A percentile compares a stretch with the other conserved stretches of the same genome.
These are phyloP conservation scores for Fagopyrum homotropicum DNA, from an alignment of 148 eudicot genomes.

Conservation along the genomic window DNA sequence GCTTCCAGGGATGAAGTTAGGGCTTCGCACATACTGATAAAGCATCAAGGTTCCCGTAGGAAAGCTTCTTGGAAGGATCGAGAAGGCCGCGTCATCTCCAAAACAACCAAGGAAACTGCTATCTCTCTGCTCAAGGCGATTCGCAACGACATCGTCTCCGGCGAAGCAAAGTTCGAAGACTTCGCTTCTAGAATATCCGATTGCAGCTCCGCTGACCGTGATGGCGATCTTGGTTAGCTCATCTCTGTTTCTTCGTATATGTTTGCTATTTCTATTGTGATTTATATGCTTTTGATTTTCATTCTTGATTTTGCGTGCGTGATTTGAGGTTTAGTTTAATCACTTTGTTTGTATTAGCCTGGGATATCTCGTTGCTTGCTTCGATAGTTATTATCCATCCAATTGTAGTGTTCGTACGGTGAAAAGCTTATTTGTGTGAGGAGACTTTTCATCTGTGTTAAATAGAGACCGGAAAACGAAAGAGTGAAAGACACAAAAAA, in stretches of 20 bases:
- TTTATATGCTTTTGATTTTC: background rate
- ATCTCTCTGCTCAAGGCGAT: conserved; percentile 54
- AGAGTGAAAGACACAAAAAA: no score
- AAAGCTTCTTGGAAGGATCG: conserved; percentile 96
- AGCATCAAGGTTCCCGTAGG: conserved; percentile 82
- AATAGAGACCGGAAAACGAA: no score
- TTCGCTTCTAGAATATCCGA: conserved; percentile 57
- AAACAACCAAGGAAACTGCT: conserved; percentile 63
- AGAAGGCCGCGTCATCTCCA: conserved; percentile 55
- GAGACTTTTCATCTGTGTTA: no score
- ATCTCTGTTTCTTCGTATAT: background rate
- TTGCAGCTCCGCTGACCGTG: conserved; percentile 93
- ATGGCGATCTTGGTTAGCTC: conserved; percentile 81
- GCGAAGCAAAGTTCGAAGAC: conserved; percentile 50
- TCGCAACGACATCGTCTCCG: conserved; percentile 63
- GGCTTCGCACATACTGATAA: conserved; percentile 89
- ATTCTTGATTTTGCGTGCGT: background rate
- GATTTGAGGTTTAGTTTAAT: no score
- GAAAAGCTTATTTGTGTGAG: no score
- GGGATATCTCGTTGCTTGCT: no score
- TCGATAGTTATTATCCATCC: no score
- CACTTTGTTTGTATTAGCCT: no score
- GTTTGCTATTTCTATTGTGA: background rate
- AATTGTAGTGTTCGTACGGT: no score
- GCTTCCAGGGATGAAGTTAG: conserved; percentile 57